Evolutionary conservation across 2,329 filamentous ascomycete species (phyloP).

Genomic region (Xylaria sp.): DNA sequence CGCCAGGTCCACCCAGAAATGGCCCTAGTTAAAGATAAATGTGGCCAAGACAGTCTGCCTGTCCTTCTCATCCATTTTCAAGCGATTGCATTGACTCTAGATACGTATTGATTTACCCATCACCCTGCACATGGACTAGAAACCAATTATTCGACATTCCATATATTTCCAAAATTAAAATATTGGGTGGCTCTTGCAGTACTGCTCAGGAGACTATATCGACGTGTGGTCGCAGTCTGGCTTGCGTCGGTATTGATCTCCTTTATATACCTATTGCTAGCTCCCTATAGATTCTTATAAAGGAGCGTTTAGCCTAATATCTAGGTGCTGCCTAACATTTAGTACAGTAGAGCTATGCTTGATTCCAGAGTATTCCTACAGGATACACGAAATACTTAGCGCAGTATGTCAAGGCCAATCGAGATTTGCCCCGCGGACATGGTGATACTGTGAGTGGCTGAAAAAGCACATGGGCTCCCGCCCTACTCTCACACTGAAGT

Average conservation of each 20-base stretch:
- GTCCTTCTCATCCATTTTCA: no score
- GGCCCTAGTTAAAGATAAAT: no score
- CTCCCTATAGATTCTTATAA: background rate
- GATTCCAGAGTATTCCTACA: background rate
- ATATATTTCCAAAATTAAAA: no score
- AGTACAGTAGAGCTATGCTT: background rate
- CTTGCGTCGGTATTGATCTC: background rate
- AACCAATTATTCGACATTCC: no score
- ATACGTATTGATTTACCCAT: no score
- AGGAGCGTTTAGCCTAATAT: slow-evolving; percentile 18
- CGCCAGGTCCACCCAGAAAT: no score
- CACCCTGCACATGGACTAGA: no score
- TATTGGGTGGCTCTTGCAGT: background rate
- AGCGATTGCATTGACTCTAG: no score
- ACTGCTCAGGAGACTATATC: background rate
- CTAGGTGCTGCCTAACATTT: background rate
- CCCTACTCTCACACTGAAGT: background rate
- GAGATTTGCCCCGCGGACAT: background rate
- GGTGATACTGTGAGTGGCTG: background rate
- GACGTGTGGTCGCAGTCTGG: background rate
- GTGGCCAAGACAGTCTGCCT: no score
- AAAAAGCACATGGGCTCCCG: background rate
- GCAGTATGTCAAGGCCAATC: slow-evolving; percentile 9
- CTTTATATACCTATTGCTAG: background rate
- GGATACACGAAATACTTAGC: background rate